These are phyloP conservation scores for Chloropicon primus DNA, from an alignment of 139 green algal genomes.

Conservation along the genomic window DNA sequence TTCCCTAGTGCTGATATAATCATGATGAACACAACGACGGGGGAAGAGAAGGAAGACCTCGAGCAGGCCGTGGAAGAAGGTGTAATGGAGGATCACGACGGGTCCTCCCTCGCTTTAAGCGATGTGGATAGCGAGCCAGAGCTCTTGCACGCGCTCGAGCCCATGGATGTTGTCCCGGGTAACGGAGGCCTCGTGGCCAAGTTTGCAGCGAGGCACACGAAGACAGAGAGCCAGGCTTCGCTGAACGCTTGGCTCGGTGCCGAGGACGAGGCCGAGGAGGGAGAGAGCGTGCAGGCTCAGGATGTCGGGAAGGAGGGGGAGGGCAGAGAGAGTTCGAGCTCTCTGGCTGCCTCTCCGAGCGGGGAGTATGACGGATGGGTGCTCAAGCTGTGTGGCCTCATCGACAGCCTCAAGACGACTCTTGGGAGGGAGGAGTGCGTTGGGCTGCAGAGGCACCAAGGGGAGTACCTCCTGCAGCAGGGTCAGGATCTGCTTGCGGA, in stretches of 20 bases:
- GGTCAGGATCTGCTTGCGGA: neutral
- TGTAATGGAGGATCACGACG: no score
- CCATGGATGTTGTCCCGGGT: no score
- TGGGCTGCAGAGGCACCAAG: neutral
- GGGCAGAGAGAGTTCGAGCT: neutral
- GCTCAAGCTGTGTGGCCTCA: neutral
- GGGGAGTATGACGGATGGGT: neutral
- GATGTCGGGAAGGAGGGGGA: no score
- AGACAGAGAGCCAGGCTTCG: neutral
- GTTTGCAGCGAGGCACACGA: neutral
- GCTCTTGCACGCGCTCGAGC: no score
- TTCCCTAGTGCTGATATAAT: no score
- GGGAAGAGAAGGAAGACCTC: no score
- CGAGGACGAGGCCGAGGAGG: neutral
- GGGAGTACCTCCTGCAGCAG: neutral
- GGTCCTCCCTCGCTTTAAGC: no score
- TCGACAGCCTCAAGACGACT: neutral
- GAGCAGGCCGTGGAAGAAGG: no score
- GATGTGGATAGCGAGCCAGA: no score
- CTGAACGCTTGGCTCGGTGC: neutral
- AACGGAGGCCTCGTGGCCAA: no score
- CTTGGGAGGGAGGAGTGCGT: neutral
- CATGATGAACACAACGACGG: no score
- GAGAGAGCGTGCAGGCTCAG: no score
- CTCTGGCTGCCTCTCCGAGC: neutral